These are phyloP conservation scores for Tricladium varicosporioides DNA, from an alignment of 2,329 filamentous ascomycete genomes.

Conservation along the genomic window DNA sequence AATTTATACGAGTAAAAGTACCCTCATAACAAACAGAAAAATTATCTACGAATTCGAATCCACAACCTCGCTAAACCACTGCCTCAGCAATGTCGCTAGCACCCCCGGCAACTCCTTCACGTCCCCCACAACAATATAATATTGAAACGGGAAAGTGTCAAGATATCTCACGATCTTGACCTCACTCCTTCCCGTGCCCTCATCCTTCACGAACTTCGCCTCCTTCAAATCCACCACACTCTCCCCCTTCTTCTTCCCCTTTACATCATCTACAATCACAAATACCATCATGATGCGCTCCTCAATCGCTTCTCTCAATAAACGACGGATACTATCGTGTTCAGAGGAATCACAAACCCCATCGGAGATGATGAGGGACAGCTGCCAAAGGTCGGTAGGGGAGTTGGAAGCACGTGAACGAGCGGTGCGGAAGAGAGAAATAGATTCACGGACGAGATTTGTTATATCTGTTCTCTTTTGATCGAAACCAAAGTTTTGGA, in stretches of 20 bases:
- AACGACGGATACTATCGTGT: constrained; percentile 76
- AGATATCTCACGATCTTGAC: constrained; percentile 88
- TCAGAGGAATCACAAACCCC: constrained; percentile 81
- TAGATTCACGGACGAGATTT: constrained; percentile 71
- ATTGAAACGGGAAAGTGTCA: constrained; percentile 94
- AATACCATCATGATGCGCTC: constrained; percentile 98
- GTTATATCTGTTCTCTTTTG: constrained; percentile 86
- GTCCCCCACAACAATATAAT: constrained; percentile 92
- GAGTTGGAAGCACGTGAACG: constrained; percentile 49
- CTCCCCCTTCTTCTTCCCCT: constrained; percentile 50
- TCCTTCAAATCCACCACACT: constrained; percentile 87
- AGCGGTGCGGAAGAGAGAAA: constrained; percentile 78
- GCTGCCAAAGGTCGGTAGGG: constrained; percentile 84
- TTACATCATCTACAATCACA: constrained; percentile 79
- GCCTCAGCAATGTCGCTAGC: constrained; percentile 81
- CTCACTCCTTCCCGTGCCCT: constrained; percentile 53
- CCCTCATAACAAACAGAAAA: too few species aligned
- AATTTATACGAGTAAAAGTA: too few species aligned
- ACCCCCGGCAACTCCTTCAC: constrained; percentile 88
- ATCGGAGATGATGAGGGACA: constrained; percentile 90
- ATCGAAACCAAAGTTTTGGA: constrained; percentile 80
- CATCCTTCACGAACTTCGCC: constrained; percentile 74
- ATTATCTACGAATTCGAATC: too few species aligned
- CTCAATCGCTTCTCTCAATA: constrained; percentile 85
- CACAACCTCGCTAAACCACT: constrained; percentile 82